Evolutionary conservation across 352 stramenopile genomes (phyloP), one percentile per base, ranked within the genome.

Genomic region (Phytophthora idaei): DNA sequence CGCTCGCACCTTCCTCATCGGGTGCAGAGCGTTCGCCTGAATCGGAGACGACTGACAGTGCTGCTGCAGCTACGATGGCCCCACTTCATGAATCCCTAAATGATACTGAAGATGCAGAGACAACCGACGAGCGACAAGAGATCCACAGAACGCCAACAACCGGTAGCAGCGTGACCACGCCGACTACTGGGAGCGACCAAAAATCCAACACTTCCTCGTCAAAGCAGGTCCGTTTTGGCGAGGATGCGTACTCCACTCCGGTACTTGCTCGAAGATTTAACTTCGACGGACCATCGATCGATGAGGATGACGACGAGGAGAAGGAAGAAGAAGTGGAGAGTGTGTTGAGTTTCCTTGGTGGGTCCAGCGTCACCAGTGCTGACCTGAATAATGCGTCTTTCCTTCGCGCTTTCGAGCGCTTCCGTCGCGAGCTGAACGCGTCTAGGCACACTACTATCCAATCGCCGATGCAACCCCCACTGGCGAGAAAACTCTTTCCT

Each of bases 371-470:
- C 37, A 67, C 62, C 29, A 91, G 83, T 34, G 28, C 64, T 0
- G 83, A 89, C 42, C 70, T 91, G 21, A 89, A 85, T 46, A 73
- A 85, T 55, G 61, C 59, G 25, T 91, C 83, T 14, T 80, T 91
- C 37, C 32, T 89, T 21, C 69, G 59, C 9, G 80, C 82, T 25
- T 90, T 90, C 25, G 54, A 77, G 3, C 67, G 56, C 4, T 88
- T 88, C 50, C 75, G 79, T 41, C 60, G 55, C 0, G 79, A 84
- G 48, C 52, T 88, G 12, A 64, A 72, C 11, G 50, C n/a, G 14
- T 48, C 66, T 14, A 69, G 17, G 14, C 44, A 54, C 10, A 17
- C 51, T 28, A 27, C n/a, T 3, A 32, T 34, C 1, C 25, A 71
- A 45, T 64, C 60, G 7, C 45, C 48, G 10, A 12, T 50, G 5